Percentiles rank a stretch among this genome's conserved stretches.
phyloP scores from a whole-genome alignment of 345 rosid species.

The Salix dunnii region DNA sequence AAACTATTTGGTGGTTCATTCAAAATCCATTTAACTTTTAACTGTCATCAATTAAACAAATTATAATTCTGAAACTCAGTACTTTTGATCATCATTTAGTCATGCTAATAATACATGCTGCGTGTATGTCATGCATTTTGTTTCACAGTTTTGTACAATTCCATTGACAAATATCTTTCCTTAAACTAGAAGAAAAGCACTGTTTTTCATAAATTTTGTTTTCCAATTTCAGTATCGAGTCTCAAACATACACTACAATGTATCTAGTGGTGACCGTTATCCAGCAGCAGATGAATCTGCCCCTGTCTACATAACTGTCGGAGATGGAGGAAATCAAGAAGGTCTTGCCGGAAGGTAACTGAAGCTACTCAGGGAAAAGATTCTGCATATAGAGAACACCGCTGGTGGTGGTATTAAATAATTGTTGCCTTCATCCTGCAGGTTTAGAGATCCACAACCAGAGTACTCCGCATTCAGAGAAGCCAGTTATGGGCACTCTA shows the following conservation, averaged over 20 bases:
- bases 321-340: constrained; percentile 96
- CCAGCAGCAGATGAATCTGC: constrained; percentile 77
- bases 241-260: constrained; percentile 69
- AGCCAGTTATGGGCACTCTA: constrained; percentile 93
- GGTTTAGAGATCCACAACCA: constrained; percentile 86
- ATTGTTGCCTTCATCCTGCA: constrained; percentile 23
- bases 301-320: constrained; percentile 83
- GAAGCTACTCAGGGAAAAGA: neutral
- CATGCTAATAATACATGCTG: neutral
- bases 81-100: neutral
- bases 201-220: neutral
- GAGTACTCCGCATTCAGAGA: constrained; percentile 91
- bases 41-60: neutral
- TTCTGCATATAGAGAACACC: too few species aligned
- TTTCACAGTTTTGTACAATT: neutral
- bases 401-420: neutral
- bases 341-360: constrained; percentile 77
- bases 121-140: neutral
- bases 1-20: neutral
- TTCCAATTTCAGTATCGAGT: constrained; percentile 57
- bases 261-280: constrained; percentile 57
- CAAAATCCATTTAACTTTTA: neutral
- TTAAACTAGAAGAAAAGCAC: neutral
- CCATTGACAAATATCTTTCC: neutral
- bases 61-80: neutral